Percentiles rank a stretch among this genome's conserved stretches.
These are phyloP conservation scores for Chenopodium album DNA, from an alignment of 148 eudicot species.

Conservation along the genomic window DNA sequence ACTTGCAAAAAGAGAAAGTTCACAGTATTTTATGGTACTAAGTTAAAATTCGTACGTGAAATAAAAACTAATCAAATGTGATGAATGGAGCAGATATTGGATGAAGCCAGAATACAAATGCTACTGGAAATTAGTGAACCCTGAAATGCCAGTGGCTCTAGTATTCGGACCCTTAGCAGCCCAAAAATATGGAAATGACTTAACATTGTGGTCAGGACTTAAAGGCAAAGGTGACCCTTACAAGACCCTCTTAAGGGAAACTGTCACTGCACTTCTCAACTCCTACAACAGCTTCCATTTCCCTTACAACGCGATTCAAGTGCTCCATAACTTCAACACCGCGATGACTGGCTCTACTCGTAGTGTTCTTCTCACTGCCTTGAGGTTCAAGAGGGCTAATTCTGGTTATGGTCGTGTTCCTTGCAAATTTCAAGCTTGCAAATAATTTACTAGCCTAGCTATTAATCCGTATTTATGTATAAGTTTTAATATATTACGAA, in stretches of 20 bases:
- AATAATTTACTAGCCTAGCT: conserved; percentile 16
- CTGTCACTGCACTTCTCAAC: conserved; percentile 75
- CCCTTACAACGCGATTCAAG: conserved; percentile 55
- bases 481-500: not conserved
- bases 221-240: conserved; percentile 78
- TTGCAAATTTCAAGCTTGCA: conserved; percentile 73
- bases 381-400: conserved; percentile 74
- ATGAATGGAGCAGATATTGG: conserved; percentile 54
- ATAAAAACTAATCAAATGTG: not conserved
- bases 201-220: conserved; percentile 48
- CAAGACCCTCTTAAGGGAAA: conserved; percentile 76
- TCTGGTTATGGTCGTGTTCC: conserved; percentile 45
- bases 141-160: conserved; percentile 61
- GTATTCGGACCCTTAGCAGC: conserved; percentile 71
- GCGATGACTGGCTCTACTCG: conserved; percentile 55
- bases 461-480: not conserved
- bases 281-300: conserved; percentile 64
- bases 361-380: conserved; percentile 59
- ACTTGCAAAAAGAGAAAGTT: too few relatives aligned
- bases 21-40: too few relatives aligned
- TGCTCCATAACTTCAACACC: conserved; percentile 43
- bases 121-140: conserved; percentile 68
- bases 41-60: too few relatives aligned
- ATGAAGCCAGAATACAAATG: conserved; percentile 70
- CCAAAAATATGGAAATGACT: conserved; percentile 53